Base-by-base conservation (phyloP, 805 yeast genomes). In the Hanseniaspora lachancei region DNA sequence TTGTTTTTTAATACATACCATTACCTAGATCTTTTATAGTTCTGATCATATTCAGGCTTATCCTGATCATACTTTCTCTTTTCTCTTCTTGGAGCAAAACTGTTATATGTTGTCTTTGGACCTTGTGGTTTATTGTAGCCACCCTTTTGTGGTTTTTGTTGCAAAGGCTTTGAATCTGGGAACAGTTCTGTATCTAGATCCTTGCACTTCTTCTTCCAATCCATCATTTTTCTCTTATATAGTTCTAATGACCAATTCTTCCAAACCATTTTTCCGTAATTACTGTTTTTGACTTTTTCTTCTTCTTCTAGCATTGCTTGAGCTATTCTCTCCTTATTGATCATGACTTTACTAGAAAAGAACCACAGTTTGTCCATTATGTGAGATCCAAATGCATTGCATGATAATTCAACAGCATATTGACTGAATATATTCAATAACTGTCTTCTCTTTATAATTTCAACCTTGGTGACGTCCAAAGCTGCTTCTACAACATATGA, bases 211-310 rank as follows among this genome's bases (percentile, higher is more conserved):
- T 62, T 70, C 68, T 84, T 86, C 97, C 97, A 91, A 64, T 89
- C 96, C 63, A 74, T 78, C 66, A 82, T 78, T 68, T 82, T 81
- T 65, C 95, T 76, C 12, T 72, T 65, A 63, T 80, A 91, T 62
- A 82, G 70, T 66, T 93, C 97, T 82, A 91, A 77, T 34, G 77
- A 71, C 97, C 97, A 93, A 67, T 91, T 91, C 66, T 84, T 86
- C 97, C 97, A 93, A 1, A 93, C 97, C 62, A 81, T 76, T 65
- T 83, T 79, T 38, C 98, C 98, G 64, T 91, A 93, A 13, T 74
- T 77, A 64, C 95, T 86, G 58, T 82, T 87, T 71, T 93, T 89
- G 46, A 93, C 84, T 58, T 76, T 74, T 40, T 79, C 83, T 41
- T 82, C 77, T 44, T 81, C 77, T 18, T 72, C 75, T 29, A 72